Base-by-base conservation (phyloP, 805 yeast genomes). In the Saccharomycodes ludwigii region DNA sequence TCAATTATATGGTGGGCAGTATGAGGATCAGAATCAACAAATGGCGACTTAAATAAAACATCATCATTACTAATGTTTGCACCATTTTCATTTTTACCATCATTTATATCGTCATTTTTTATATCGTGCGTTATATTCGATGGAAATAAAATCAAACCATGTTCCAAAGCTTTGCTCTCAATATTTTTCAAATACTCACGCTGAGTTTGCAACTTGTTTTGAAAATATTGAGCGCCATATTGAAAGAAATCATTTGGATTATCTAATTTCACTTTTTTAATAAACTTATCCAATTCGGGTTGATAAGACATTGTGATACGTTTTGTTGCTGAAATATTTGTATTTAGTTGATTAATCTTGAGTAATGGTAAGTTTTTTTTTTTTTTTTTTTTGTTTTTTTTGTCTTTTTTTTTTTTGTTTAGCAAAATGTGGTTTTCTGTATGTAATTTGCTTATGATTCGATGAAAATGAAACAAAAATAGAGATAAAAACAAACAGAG, bases 221-320 rank as follows among this genome's bases (percentile, higher is more conserved):
- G 69, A 59, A 81, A 81, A 54, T 76, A 77, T 53, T 74, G 69
- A 34, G 81, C 77, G 46, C 86, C 76, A 56, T 79, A 81, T 47
- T 80, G 85, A 36, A 81, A 51, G 9, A 80, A 59, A 47, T 80
- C 88, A 10, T 61, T 48, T 2, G 94, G 93, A 43, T 75, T 69
- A 30, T 65, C 60, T 27, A 52, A 50, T 29, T 59, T 58, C 32
- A 71, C 51, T 47, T 74, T 79, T 47, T 63, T 67, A 51, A 74
- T 76, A 49, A 78, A 72, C 39, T 65, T 71, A 43, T 68, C 67
- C 51, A 79, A 63, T 53, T 76, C 86, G 4, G 28, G 17, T 16
- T 25, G 28, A 25, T 25, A 25, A 5, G 10, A 7, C 19, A 6
- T 25, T 17, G 8, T 23, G 25, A 23, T 6, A 35, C 30, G 35